Evolutionary conservation across 208 protist genomes (phyloP), one percentile per base, ranked within the genome.

Genomic region (Acanthamoeba royreba): DNA sequence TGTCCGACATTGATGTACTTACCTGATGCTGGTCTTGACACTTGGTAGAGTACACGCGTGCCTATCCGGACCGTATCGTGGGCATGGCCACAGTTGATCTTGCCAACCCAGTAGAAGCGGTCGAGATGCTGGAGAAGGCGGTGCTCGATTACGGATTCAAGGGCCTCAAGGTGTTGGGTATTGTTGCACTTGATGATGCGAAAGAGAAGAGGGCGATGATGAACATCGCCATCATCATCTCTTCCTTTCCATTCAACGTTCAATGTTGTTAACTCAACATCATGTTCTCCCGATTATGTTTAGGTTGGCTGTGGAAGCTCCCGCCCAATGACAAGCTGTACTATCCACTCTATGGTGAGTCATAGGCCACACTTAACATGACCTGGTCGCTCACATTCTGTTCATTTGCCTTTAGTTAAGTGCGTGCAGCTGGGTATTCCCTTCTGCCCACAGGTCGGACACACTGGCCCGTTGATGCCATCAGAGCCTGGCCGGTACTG

Each of bases 251-350:
- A 28, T 38, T 58, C 38, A 42, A 7, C 19, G n/a, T 55, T 0
- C 61, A 63, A 25, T 13, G 0, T 28, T 89, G 33, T 28, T 52
- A 42, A 28, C 35, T 66, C 25, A 13, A 43, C 22, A 31, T 28
- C 31, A 77, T 31, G 66, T 77, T 15, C 11, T 31, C 13, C 8
- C 35, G 8, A 8, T 77, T 22, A 40, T 77, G 5, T 11, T 7
- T 85, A 88, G 81, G 81, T 17, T 94, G 93, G 93, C 15, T 94
- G 45, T 94, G 93, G 93, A 94, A 94, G 53, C 35, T 94, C 13
- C 93, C 93, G 7, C 93, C 93, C 5, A 94, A 87, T 42, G 38
- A 94, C 91, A 94, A 92, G 55, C 53, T 93, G 11, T 94, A 93
- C 63, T 94, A 94, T 25, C 93, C 93, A 13, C 45, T 94, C 22